These are phyloP conservation scores for Geotrichum candidum DNA, from an alignment of 1,139 yeast genomes.

Conservation along the genomic window DNA sequence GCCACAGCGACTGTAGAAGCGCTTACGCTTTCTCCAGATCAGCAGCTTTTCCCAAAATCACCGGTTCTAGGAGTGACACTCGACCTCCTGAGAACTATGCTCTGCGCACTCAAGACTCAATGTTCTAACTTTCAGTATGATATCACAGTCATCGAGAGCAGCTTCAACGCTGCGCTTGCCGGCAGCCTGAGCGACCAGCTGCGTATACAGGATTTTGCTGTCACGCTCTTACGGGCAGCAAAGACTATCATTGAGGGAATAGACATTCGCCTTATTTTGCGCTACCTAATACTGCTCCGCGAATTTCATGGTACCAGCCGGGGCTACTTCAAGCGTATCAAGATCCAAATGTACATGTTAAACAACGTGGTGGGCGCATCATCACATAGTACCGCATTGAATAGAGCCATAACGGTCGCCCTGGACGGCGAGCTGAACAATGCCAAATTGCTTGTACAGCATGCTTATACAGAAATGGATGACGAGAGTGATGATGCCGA, in stretches of 20 bases:
- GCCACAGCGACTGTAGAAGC: not conserved
- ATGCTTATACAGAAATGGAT: not conserved
- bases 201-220: slow-evolving; percentile 2
- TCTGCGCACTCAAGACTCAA: not conserved
- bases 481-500: not conserved
- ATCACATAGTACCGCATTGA: not conserved
- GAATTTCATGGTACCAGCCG: slow-evolving; percentile 11
- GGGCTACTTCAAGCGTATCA: slow-evolving; percentile 13
- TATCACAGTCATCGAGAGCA: not conserved
- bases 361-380: slow-evolving; percentile 5
- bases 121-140: not conserved
- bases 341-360: slow-evolving; percentile 12
- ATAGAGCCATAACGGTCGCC: not conserved
- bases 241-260: not conserved
- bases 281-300: slow-evolving; percentile 11
- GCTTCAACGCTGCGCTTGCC: slow-evolving; percentile 1
- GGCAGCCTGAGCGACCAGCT: slow-evolving; percentile 3
- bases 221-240: not conserved
- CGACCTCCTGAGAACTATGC: not conserved
- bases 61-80: not conserved
- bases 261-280: not conserved
- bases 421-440: slow-evolving; percentile 1
- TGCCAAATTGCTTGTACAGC: slow-evolving; percentile 1
- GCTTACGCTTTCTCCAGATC: not conserved
- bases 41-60: not conserved